Evolutionary conservation across 2,329 filamentous ascomycete species (phyloP).

Genomic region (Atkinsonella hypoxylon): DNA sequence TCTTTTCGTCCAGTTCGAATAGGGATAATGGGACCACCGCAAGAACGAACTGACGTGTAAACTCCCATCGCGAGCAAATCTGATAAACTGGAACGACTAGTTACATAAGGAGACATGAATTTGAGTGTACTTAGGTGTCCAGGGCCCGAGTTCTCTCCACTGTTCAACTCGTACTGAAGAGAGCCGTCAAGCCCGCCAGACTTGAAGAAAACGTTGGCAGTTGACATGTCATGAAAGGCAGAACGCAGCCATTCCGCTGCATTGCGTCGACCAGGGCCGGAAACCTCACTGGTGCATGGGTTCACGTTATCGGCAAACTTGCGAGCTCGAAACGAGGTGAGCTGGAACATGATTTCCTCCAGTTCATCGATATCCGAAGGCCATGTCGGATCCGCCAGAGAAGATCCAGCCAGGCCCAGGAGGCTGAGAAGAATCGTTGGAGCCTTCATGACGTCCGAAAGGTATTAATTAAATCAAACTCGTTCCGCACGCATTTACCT

Average conservation of each 20-base stretch:
- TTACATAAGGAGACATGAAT: constrained; percentile 42
- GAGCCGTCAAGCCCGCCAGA: constrained; percentile 47
- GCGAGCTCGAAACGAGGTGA: constrained; percentile 39
- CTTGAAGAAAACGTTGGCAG: constrained; percentile 33
- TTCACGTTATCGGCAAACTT: constrained; percentile 44
- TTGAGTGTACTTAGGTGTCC: constrained; percentile 41
- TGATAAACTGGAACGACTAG: constrained; percentile 37
- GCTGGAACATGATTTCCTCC: constrained; percentile 52
- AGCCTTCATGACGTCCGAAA: constrained; percentile 11
- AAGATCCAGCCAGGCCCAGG: constrained; percentile 22
- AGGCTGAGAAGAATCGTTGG: constrained; percentile 20
- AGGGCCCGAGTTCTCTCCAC: constrained; percentile 43
- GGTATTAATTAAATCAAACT: too few relatives aligned
- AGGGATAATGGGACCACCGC: constrained; percentile 38
- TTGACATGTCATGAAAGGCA: constrained; percentile 51
- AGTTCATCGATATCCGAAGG: constrained; percentile 47
- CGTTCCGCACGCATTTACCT: too few relatives aligned
- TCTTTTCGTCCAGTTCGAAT: constrained; percentile 42
- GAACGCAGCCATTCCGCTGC: constrained; percentile 51
- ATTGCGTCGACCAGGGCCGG: constrained; percentile 41
- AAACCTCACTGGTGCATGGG: constrained; percentile 41
- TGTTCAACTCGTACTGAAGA: constrained; percentile 44
- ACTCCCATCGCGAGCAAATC: constrained; percentile 48
- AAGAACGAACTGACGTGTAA: constrained; percentile 45
- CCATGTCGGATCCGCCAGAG: constrained; percentile 44